Evolutionary conservation across 768 basidiomycete genomes (phyloP).

Genomic region (Daedaleopsis sinensis): DNA sequence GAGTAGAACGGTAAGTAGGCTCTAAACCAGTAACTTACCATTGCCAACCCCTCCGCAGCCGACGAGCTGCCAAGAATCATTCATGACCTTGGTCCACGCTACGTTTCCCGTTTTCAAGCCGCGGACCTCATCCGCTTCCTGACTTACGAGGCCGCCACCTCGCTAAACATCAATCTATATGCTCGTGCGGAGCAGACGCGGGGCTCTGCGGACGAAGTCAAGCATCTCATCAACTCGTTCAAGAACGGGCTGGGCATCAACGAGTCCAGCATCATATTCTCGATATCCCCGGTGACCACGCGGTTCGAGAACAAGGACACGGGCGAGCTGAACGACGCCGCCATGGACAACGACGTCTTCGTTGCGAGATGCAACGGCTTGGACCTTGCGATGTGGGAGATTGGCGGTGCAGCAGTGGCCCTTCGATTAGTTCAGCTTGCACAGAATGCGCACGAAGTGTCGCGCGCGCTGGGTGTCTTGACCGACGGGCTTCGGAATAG

Average conservation of each 20-base stretch:
- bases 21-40: background rate
- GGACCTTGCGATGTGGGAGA: conserved; percentile 77
- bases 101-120: conserved; percentile 77
- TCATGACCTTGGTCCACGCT: conserved; percentile 82
- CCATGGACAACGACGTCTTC: conserved; percentile 53
- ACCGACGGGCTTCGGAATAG: conserved; percentile 78
- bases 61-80: conserved; percentile 76
- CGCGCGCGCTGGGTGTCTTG: conserved; percentile 69
- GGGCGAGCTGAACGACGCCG: conserved; percentile 14
- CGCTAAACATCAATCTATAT: conserved; percentile 76
- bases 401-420: conserved; percentile 79
- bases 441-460: conserved; percentile 78
- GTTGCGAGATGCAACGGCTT: conserved; percentile 63
- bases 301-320: conserved; percentile 15
- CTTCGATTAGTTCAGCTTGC: conserved; percentile 79
- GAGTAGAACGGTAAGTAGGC: conserved; percentile 6
- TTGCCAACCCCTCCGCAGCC: conserved; percentile 38
- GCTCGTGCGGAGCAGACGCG: conserved; percentile 41
- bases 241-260: conserved; percentile 49
- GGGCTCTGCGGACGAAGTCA: conserved; percentile 32
- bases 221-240: conserved; percentile 41
- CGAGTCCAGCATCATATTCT: conserved; percentile 42
- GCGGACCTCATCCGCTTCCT: conserved; percentile 68
- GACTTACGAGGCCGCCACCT: conserved; percentile 85
- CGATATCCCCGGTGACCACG: conserved; percentile 38